Percentiles rank a stretch among this genome's conserved stretches.
These are phyloP conservation scores for Aethionema arabicum DNA, from an alignment of 345 rosid species.

Conservation along the genomic window DNA sequence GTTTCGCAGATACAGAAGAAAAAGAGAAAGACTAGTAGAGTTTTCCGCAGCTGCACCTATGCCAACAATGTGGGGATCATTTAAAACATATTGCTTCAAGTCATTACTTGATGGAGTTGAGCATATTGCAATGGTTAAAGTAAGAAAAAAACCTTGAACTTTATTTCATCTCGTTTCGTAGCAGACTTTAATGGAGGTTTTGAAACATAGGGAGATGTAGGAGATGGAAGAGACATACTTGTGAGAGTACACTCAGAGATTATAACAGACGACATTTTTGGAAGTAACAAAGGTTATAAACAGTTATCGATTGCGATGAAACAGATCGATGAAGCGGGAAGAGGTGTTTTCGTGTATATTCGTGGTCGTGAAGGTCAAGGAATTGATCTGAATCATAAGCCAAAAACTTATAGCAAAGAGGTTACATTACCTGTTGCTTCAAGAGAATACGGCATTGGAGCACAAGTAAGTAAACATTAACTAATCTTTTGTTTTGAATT, in stretches of 20 bases:
- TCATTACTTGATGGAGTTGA: slow-evolving; percentile 87
- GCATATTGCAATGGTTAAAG: slow-evolving; percentile 98
- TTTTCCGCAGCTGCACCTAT: slow-evolving; percentile 63
- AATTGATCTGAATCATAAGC: slow-evolving; percentile 85
- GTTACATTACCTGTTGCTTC: slow-evolving; percentile 79
- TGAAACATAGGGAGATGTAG: slow-evolving; percentile 59
- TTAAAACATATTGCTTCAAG: slow-evolving; percentile 74
- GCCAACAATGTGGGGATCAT: slow-evolving; percentile 96
- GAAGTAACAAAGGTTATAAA: slow-evolving; percentile 77
- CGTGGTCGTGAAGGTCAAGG: slow-evolving; percentile 94
- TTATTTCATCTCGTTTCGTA: background rate
- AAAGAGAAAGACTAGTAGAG: slow-evolving; percentile 79
- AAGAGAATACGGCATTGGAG: slow-evolving; percentile 84
- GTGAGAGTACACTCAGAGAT: slow-evolving; percentile 95
- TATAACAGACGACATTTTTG: slow-evolving; percentile 93
- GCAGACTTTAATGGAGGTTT: background rate
- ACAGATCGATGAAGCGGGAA: slow-evolving; percentile 75
- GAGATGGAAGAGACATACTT: slow-evolving; percentile 70
- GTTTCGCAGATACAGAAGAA: slow-evolving; percentile 67
- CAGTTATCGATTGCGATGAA: slow-evolving; percentile 80
- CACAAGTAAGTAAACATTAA: slow-evolving; percentile 51
- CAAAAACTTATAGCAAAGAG: slow-evolving; percentile 64
- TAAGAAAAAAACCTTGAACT: slow-evolving; percentile 34
- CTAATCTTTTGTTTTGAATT: background rate
- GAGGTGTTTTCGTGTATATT: slow-evolving; percentile 80